phyloP scores from a whole-genome alignment of 2,329 filamentous ascomycete species.

The Colletotrichum sp. region DNA sequence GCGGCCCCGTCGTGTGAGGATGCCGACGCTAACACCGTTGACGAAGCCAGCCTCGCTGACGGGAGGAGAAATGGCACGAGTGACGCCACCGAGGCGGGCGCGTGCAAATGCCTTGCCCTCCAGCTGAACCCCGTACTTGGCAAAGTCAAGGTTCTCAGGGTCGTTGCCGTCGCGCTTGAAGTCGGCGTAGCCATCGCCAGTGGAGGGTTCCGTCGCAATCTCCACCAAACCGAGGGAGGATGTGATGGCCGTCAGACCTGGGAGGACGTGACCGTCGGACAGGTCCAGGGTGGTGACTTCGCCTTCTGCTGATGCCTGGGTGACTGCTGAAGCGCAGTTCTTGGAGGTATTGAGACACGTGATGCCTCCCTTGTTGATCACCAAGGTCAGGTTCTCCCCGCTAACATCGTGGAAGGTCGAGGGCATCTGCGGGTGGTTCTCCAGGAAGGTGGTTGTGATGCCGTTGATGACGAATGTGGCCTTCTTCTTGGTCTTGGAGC shows the following conservation, averaged over 20 bases:
- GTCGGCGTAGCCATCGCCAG: constrained; percentile 49
- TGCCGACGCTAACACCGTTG: constrained; percentile 46
- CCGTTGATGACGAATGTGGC: constrained; percentile 40
- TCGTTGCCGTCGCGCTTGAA: constrained; percentile 27
- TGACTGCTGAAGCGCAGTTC: constrained; percentile 7
- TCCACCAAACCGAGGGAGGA: constrained; percentile 53
- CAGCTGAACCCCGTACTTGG: constrained; percentile 44
- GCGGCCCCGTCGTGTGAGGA: constrained; percentile 40
- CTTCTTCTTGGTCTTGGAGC: constrained; percentile 23
- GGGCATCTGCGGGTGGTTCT: constrained; percentile 19
- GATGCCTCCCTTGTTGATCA: constrained; percentile 44
- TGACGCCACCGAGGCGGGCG: constrained; percentile 48
- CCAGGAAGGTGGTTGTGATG: constrained; percentile 39
- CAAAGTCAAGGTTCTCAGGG: constrained; percentile 35
- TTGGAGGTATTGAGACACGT: constrained; percentile 35
- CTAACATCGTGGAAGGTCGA: constrained; percentile 2
- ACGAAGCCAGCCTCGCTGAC: constrained; percentile 31
- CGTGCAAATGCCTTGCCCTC: constrained; percentile 44
- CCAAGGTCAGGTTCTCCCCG: constrained; percentile 35
- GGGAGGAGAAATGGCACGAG: constrained; percentile 45
- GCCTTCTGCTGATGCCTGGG: constrained; percentile 32
- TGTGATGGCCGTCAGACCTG: constrained; percentile 55
- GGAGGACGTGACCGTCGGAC: constrained; percentile 50
- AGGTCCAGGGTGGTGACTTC: constrained; percentile 38
- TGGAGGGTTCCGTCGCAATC: constrained; percentile 47